phyloP scores from a whole-genome alignment of 345 rosid species.

The Clausena lansium region DNA sequence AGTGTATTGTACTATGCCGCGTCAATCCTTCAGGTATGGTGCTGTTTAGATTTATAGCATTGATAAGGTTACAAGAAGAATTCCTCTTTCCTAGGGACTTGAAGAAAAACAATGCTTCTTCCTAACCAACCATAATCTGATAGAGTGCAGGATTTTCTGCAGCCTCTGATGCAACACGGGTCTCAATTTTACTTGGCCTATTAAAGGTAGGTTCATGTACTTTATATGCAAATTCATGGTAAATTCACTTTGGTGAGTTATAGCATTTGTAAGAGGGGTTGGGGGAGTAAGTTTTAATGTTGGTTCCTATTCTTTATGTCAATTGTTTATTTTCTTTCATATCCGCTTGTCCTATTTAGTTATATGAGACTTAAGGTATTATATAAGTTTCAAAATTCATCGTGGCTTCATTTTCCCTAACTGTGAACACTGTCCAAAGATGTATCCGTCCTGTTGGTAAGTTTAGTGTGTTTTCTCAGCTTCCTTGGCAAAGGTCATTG shows the following conservation, averaged over 20 bases:
- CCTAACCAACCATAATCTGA: conserved; percentile 24
- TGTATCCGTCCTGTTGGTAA: background rate
- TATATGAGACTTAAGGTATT: background rate
- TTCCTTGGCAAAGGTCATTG: too few species aligned
- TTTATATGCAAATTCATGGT: background rate
- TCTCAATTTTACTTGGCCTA: conserved; percentile 83
- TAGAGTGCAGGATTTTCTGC: conserved; percentile 96
- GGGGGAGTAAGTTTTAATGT: conserved; percentile 6
- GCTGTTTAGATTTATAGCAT: background rate
- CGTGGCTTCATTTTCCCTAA: background rate
- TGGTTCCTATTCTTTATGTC: background rate
- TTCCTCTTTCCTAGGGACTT: conserved; percentile 3
- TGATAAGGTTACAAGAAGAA: background rate
- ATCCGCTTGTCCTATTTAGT: background rate
- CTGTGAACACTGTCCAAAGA: background rate
- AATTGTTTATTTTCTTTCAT: background rate
- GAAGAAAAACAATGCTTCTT: background rate
- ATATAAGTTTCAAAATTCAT: background rate
- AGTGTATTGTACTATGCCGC: conserved; percentile 97
- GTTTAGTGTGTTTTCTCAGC: too few species aligned
- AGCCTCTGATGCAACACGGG: conserved; percentile 95
- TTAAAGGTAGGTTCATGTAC: conserved; percentile 55
- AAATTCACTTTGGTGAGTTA: background rate
- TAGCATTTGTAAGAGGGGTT: background rate
- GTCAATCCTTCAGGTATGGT: conserved; percentile 72